These are phyloP conservation scores for Amyloporia xantha DNA, from an alignment of 768 basidiomycete species.

Conservation along the genomic window DNA sequence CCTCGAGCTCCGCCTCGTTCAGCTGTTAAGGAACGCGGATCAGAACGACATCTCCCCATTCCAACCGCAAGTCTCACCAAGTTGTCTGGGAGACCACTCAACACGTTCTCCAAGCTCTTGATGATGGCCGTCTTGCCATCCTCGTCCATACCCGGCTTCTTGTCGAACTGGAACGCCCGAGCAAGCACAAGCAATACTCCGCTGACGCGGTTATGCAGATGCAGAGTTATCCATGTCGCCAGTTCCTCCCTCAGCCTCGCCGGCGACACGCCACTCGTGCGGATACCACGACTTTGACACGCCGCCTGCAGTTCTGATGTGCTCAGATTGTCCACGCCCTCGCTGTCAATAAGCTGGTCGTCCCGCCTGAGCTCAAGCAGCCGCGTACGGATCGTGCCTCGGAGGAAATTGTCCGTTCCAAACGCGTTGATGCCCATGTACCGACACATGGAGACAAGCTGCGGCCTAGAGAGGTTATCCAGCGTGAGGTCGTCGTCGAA, in stretches of 20 bases:
- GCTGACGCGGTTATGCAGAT: constrained; percentile 85
- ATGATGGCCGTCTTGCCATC: constrained; percentile 82
- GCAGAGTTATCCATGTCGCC: constrained; percentile 86
- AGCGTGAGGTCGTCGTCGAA: constrained; percentile 98
- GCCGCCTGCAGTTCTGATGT: constrained; percentile 87
- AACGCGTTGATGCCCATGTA: constrained; percentile 99
- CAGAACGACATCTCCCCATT: no score
- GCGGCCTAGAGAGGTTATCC: constrained; percentile 97
- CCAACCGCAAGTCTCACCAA: constrained; percentile 55
- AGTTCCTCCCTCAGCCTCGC: constrained; percentile 86
- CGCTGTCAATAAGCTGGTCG: constrained; percentile 85
- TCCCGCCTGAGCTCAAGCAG: constrained; percentile 81
- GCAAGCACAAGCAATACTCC: constrained; percentile 93
- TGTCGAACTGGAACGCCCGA: constrained; percentile 91
- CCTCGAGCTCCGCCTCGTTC: constrained; percentile 95
- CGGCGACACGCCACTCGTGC: constrained; percentile 81
- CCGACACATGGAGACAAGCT: constrained; percentile 93
- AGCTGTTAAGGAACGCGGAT: constrained; percentile 48
- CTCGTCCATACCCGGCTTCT: constrained; percentile 62
- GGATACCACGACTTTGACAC: constrained; percentile 90
- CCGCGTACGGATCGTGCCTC: constrained; percentile 81
- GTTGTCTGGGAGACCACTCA: constrained; percentile 91
- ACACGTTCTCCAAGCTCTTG: constrained; percentile 77
- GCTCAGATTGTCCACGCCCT: constrained; percentile 90
- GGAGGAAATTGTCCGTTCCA: constrained; percentile 97